Base-by-base conservation (phyloP, 768 basidiomycete genomes). In the Hericium alpestre region DNA sequence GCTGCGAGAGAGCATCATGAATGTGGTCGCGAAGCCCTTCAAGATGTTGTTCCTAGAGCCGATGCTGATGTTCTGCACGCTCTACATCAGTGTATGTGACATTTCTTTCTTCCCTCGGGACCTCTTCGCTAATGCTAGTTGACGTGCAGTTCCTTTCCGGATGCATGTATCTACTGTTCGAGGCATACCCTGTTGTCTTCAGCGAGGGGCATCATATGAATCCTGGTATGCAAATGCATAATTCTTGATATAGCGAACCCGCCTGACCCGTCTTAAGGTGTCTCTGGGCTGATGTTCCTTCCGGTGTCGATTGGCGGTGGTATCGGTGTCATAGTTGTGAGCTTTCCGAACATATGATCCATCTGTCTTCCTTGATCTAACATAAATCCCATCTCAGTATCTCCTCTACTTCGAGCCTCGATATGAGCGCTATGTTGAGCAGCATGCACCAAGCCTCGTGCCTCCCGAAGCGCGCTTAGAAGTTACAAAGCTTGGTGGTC, bases 11-110 rank as follows among this genome's bases (percentile, higher is more conserved):
- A 73, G 74, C 10, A 50, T 76, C 7, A 74, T 79, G 57, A 66
- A 73, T 57, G 74, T 79, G 4, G 65, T 84, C 46, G 74, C 75
- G 37, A 74, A 78, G 38, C 87, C 87, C 0, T 85, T 86, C 68
- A 70, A 77, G 38, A 73, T 90, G 40, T 74, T 89, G 23, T 75
- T 81, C 59, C 73, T 66, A 22, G 88, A 89, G 65, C 82, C 83
- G 0, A 83, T 86, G 71, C 66, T 87, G 18, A 67, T 86, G 3
- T 74, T 78, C 2, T 69, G 81, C n/a, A 81, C 81, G 0, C 27
- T 78, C 5, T 88, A 87, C 69, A 77, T 84, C 70, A 81, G 79
- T 55, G 79, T 81, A 61, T 60, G 76, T 70, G 37, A 9, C 12
- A 3, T 16, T 43, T 18, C 13, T 15, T 12, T 11, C 10, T 4